Conservation (phyloP, 108 stramenopile species). For the Cyclotella choctawhatcheeana region DNA sequence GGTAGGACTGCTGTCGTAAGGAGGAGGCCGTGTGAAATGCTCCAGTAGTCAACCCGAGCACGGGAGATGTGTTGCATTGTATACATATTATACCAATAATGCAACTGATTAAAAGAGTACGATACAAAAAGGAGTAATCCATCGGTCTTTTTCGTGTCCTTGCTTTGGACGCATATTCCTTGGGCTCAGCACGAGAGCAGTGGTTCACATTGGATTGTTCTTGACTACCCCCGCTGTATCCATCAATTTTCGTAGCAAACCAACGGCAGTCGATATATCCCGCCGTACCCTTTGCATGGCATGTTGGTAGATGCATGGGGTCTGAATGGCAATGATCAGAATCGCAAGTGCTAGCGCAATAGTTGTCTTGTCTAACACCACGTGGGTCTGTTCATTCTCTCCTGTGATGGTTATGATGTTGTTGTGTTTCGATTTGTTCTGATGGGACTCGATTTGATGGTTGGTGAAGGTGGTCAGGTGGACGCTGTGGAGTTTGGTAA, state of each 20-base stretch:
- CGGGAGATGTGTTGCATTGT: no score
- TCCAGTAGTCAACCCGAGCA: no score
- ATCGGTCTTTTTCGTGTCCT: no score
- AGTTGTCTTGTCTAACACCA: conserved; percentile 1
- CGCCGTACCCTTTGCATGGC: neutral
- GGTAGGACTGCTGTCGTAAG: no score
- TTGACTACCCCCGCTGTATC: neutral
- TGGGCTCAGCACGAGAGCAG: no score
- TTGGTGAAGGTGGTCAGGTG: neutral
- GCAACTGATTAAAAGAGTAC: no score
- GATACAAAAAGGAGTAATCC: no score
- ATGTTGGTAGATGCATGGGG: neutral
- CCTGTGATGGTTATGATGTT: neutral
- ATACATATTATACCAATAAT: no score
- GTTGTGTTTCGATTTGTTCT: neutral
- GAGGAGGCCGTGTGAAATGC: no score
- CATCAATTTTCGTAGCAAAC: neutral
- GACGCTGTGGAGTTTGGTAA: no score
- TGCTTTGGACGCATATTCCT: no score
- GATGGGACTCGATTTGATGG: neutral
- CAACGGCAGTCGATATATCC: neutral
- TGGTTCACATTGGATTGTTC: no score
- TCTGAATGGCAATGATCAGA: neutral
- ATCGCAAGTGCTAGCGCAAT: neutral
- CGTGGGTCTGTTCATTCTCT: neutral